Conservation (phyloP, 352 stramenopile species). For the Stephanocyclus meneghinianus region DNA sequence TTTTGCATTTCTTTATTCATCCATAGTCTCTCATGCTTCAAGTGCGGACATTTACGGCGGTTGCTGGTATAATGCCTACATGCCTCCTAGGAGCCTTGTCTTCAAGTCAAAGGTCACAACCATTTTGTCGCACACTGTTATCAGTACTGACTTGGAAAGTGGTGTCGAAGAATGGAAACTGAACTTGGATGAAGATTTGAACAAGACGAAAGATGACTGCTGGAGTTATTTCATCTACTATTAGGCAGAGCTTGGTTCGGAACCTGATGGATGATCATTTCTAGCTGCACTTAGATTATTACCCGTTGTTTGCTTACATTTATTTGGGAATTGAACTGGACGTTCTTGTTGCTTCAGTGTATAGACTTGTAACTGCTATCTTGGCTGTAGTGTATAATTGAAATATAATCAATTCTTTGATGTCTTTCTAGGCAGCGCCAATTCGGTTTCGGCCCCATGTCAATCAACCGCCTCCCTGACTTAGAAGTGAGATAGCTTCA, state of each 20-base stretch:
- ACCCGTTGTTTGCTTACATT: neutral
- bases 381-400: neutral
- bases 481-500: too few relatives aligned
- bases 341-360: neutral
- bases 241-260: neutral
- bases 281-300: neutral
- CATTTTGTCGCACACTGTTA: constrained; percentile 60
- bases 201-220: constrained; percentile 36
- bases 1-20: neutral
- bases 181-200: constrained; percentile 64
- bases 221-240: constrained; percentile 11
- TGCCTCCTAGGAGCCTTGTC: constrained; percentile 64
- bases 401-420: neutral
- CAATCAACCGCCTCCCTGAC: too few relatives aligned
- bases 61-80: constrained; percentile 55
- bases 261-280: neutral
- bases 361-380: neutral
- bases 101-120: constrained; percentile 75
- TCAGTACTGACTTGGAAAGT: constrained; percentile 62
- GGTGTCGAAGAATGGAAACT: constrained; percentile 49
- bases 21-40: constrained; percentile 39
- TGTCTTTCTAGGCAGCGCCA: too few relatives aligned
- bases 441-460: too few relatives aligned
- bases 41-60: constrained; percentile 33
- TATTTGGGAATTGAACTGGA: neutral